These are phyloP conservation scores for Eucalyptus coolabah DNA, from an alignment of 345 rosid species.

Conservation along the genomic window DNA sequence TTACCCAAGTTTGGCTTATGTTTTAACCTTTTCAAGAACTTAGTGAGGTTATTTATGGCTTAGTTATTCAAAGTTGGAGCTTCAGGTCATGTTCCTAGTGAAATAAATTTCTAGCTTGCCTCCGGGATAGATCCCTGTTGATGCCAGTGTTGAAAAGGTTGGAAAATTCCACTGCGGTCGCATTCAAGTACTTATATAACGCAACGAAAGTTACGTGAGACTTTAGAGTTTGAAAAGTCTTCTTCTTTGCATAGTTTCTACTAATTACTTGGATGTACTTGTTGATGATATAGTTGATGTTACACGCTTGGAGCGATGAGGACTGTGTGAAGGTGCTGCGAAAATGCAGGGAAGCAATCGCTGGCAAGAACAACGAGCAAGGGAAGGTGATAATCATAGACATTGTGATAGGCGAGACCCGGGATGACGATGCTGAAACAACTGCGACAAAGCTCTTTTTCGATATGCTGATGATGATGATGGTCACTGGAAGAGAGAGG, in stretches of 20 bases:
- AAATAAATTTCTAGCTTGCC: neutral
- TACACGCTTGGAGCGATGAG: slow-evolving; percentile 28
- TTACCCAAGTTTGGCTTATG: neutral
- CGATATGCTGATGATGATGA: slow-evolving; percentile 29
- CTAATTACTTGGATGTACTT: neutral
- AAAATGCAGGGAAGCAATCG: slow-evolving; percentile 20
- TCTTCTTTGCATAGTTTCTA: neutral
- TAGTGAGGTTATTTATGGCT: neutral
- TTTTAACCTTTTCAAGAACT: neutral
- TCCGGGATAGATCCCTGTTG: neutral
- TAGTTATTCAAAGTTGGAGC: neutral
- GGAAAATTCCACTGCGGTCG: neutral
- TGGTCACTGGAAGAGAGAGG: slow-evolving; percentile 14
- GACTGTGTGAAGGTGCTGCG: slow-evolving; percentile 25
- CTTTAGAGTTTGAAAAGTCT: neutral
- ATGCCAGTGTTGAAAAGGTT: neutral
- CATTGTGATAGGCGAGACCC: neutral
- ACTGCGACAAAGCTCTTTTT: slow-evolving; percentile 17
- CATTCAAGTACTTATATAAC: neutral
- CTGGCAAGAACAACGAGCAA: neutral
- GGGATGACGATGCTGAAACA: neutral
- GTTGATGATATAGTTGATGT: slow-evolving; percentile 2
- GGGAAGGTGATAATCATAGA: slow-evolving; percentile 9
- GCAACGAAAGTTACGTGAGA: neutral
- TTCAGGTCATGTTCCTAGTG: neutral